Base-by-base conservation (phyloP, 257 asterid species). In the Thymus quinquecostatus region DNA sequence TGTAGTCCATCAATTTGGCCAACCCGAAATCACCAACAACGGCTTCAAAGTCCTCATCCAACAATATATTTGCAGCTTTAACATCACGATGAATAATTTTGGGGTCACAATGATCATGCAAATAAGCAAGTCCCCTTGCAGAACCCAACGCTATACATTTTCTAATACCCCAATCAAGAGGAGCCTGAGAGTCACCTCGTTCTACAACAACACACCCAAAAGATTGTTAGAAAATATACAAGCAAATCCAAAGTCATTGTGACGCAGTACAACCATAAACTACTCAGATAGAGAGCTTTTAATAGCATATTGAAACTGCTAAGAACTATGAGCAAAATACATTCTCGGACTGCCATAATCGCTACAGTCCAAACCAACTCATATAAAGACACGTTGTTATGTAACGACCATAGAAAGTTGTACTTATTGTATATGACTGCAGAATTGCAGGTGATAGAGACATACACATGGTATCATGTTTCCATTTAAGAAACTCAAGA, bases 11-110 rank as follows among this genome's bases (percentile, higher is more conserved):
- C 54, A 87, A 85, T 75, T 85, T 87, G 58, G 90, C 93, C 77
- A 87, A 71, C 64, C 93, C 90, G 10, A 87, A 87, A 66, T 87
- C 93, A 54, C 93, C 90, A 66, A 87, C 93, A 8, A 87, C 90
- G 45, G 91, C 91, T 81, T 84, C 89, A 61, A 82, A 86, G 55
- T 84, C 84, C 75, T 82, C 89, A 14, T 86, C 91, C 80, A 86
- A 74, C 78, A 86, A 80, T 75, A 86, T 82, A 41, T 86, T 86
- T 41, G 91, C 93, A 61, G 93, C 90, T 79, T 87, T 87, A 62
- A 87, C 88, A 68, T 87, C 90, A 53, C 90, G 90, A 61, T 87
- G 92, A 60, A 87, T 87, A 43, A 87, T 87, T 69, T 85, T 87
- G 6, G 90, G 90, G 74, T 86, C 88, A 44, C 91, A 86, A 45